A percentile compares a stretch with the other conserved stretches of the same genome.
Conservation (phyloP, 495 filamentous ascomycete species). For the Hypoxylon rickii region DNA sequence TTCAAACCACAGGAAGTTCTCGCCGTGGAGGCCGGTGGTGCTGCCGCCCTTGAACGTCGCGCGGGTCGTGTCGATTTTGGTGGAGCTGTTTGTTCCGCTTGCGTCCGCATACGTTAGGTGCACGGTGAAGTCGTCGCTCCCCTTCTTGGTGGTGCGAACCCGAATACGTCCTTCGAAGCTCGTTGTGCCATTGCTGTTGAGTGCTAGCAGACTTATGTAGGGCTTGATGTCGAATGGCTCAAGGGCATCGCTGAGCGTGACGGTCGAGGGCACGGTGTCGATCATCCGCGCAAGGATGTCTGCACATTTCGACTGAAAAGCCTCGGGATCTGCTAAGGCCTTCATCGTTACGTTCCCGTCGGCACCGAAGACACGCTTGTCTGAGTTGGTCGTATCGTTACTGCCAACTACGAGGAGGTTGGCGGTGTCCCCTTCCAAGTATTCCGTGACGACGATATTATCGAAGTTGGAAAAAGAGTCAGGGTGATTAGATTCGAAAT, state of each 20-base stretch:
- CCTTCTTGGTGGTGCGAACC: background rate
- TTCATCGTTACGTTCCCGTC: constrained; percentile 47
- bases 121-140: background rate
- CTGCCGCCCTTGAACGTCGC: background rate
- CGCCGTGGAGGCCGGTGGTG: background rate
- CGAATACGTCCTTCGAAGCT: background rate
- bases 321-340: constrained; percentile 33
- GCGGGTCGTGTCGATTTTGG: background rate
- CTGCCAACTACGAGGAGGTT: constrained; percentile 40
- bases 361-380: constrained; percentile 44
- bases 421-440: constrained; percentile 11
- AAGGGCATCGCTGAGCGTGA: constrained; percentile 42
- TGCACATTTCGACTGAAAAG: constrained; percentile 42
- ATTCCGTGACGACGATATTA: background rate
- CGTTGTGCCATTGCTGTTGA: background rate
- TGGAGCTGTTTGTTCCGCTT: background rate
- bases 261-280: constrained; percentile 42
- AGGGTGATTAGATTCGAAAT: background rate
- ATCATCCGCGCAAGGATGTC: constrained; percentile 49
- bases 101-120: background rate
- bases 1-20: background rate
- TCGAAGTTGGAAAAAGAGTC: constrained; percentile 10
- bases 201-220: background rate
- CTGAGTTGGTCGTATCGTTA: constrained; percentile 43
- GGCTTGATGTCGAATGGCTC: constrained; percentile 10